Evolutionary conservation across 345 rosid species (phyloP).

Genomic region (Schrenkiella parvula): DNA sequence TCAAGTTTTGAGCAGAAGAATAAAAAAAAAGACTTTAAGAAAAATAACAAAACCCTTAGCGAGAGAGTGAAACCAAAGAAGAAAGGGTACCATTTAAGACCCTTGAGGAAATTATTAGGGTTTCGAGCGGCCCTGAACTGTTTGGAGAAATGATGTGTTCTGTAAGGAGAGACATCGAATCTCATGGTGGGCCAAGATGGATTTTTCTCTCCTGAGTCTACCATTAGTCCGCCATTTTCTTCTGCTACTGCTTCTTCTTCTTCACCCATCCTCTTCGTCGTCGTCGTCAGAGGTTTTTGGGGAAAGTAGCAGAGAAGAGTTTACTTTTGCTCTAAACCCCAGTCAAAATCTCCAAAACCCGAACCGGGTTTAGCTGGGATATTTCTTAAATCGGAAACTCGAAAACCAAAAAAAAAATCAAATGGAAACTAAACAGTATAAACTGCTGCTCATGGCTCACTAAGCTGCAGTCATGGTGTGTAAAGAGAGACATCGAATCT

Average conservation of each 20-base stretch:
- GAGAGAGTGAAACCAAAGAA: not conserved
- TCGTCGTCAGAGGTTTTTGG: constrained; percentile 1
- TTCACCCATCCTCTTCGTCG: constrained; percentile 17
- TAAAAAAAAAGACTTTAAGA: not conserved
- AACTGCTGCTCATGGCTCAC: not conserved
- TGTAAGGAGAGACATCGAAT: constrained; percentile 62
- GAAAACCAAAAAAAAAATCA: too few species aligned
- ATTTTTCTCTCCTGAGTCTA: constrained; percentile 30
- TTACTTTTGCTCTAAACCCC: not conserved
- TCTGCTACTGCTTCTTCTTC: constrained; percentile 20
- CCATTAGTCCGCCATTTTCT: constrained; percentile 27
- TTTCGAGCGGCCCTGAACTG: constrained; percentile 54
- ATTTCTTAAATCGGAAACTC: too few species aligned
- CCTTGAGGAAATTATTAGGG: constrained; percentile 93
- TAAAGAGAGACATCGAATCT: too few species aligned
- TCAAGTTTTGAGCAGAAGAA: not conserved
- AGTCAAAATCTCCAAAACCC: not conserved
- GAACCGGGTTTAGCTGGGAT: not conserved
- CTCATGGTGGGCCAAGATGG: constrained; percentile 50
- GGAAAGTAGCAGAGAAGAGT: not conserved
- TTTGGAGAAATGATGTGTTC: constrained; percentile 60
- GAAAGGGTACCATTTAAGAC: constrained; percentile 58
- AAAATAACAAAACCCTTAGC: not conserved
- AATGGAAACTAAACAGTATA: too few species aligned
- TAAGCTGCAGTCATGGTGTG: not conserved